Evolutionary conservation across 768 basidiomycete genomes (phyloP).

Genomic region (Leccinum aurantiacum): DNA sequence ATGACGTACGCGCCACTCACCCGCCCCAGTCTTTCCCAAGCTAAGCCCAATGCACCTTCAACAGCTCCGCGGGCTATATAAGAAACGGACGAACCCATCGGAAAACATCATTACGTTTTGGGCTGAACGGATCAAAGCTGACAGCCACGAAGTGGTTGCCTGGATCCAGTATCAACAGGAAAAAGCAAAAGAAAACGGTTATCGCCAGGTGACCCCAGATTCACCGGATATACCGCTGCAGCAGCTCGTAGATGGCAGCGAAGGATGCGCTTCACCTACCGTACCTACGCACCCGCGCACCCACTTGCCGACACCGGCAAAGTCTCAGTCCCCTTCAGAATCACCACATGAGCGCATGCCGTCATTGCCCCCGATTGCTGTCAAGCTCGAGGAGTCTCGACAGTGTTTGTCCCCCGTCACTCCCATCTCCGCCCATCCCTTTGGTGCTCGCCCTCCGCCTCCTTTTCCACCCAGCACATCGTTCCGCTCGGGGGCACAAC

Average conservation of each 20-base stretch:
- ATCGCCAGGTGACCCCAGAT: not conserved
- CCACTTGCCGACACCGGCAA: slow-evolving; percentile 31
- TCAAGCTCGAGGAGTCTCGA: slow-evolving; percentile 27
- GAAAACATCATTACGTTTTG: slow-evolving; percentile 28
- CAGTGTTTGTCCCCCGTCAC: slow-evolving; percentile 1
- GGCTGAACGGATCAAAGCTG: slow-evolving; percentile 25
- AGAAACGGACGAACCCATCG: slow-evolving; percentile 13
- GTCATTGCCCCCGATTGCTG: slow-evolving; percentile 32
- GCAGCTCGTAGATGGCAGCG: not conserved
- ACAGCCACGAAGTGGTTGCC: slow-evolving; percentile 17
- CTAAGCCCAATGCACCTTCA: slow-evolving; percentile 24
- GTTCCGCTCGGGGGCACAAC: not conserved
- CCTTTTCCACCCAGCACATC: not conserved
- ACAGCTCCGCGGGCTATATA: slow-evolving; percentile 22
- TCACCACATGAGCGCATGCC: slow-evolving; percentile 14
- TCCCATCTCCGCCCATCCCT: not conserved
- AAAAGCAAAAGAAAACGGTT: slow-evolving; percentile 15
- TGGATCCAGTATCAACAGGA: slow-evolving; percentile 33
- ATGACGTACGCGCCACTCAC: slow-evolving; percentile 8
- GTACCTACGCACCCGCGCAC: slow-evolving; percentile 12
- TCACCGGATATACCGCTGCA: slow-evolving; percentile 15
- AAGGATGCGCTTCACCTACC: slow-evolving; percentile 17
- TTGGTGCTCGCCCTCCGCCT: slow-evolving; percentile 8
- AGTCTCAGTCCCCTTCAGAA: slow-evolving; percentile 22
- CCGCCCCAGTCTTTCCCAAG: slow-evolving; percentile 25